Conservation (phyloP, 2,329 filamentous ascomycete species). For the Arthrobotrys pseudoclavata region DNA sequence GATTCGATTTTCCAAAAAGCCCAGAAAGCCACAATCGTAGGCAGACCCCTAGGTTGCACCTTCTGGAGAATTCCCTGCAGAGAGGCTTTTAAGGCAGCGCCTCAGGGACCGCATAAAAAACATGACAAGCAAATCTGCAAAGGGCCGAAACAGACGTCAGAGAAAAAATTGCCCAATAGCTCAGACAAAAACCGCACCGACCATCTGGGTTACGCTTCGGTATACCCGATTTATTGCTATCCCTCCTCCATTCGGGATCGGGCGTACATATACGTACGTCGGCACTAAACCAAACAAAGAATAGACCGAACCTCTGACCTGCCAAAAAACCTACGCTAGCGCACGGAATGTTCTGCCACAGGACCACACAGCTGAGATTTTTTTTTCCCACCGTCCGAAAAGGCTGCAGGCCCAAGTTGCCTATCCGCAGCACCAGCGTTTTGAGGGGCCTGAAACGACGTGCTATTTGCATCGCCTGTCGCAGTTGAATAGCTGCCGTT, state of each 20-base stretch:
- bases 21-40: slow-evolving; percentile 20
- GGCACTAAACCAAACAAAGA: slow-evolving; percentile 5
- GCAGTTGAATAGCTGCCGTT: slow-evolving; percentile 3
- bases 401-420: slow-evolving; percentile 21
- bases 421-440: slow-evolving; percentile 37
- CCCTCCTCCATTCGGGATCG: too few relatives aligned
- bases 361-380: slow-evolving; percentile 4
- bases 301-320: background rate
- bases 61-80: slow-evolving; percentile 21
- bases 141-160: slow-evolving; percentile 36
- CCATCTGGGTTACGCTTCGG: too few relatives aligned
- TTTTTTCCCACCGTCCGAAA: slow-evolving; percentile 1
- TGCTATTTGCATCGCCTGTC: slow-evolving; percentile 15
- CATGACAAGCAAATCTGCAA: background rate
- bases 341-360: slow-evolving; percentile 27
- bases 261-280: background rate
- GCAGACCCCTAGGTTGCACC: slow-evolving; percentile 19
- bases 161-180: background rate
- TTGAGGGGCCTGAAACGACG: slow-evolving; percentile 33
- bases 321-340: slow-evolving; percentile 17
- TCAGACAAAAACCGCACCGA: slow-evolving; percentile 8
- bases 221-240: too few relatives aligned
- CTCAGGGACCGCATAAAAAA: slow-evolving; percentile 4
- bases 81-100: slow-evolving; percentile 8
- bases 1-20: background rate